Evolutionary conservation across 1,284 basidiomycete species (phyloP), one percentile per base, ranked within the genome.

Genomic region (Gymnopus androsaceus): DNA sequence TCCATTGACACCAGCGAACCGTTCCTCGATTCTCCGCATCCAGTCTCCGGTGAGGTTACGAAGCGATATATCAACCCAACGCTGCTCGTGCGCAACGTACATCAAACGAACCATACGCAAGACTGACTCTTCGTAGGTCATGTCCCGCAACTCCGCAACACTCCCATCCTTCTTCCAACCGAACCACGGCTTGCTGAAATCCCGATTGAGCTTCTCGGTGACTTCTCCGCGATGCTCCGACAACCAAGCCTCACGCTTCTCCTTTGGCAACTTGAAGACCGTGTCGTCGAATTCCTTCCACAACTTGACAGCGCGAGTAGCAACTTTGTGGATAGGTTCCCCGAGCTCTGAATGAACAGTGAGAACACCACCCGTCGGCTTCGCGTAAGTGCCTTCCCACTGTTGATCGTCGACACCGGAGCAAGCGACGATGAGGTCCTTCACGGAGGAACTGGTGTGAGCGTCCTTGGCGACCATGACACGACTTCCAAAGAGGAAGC

Each of bases 401-500:
- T 89, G 80, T 56, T 80, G 80, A 68, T 99, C 95, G 54, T 87
- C 86, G 51, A 98, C 95, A 74, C 97, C 97, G n/a, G 89, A 67
- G 1, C 96, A 95, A 50, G 90, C 90, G 59, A 98, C 90, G 64
- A 99, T 98, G 61, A 99, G 82, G 73, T 98, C 91, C 81, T 99
- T 99, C 72, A 99, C 95, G 12, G 88, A 88, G 4, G 92, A 82
- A 66, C 88, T 90, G 0, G 96, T 98, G 72, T 98, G 95, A 9
- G 96, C 94, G 74, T 99, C 96, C 77, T 95, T 95, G 59, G 96
- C 96, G 41, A 97, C 92, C 94, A 99, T 98, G 70, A 98, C 94
- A 60, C 97, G 90, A 66, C 90, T 93, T 14, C 90, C 97, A 68
- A 96, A 97, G 51, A 99, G 81, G 77, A 97, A 95, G 58, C 95